Conservation (phyloP, 1,284 basidiomycete genomes). For the Prillingera fragicola region DNA sequence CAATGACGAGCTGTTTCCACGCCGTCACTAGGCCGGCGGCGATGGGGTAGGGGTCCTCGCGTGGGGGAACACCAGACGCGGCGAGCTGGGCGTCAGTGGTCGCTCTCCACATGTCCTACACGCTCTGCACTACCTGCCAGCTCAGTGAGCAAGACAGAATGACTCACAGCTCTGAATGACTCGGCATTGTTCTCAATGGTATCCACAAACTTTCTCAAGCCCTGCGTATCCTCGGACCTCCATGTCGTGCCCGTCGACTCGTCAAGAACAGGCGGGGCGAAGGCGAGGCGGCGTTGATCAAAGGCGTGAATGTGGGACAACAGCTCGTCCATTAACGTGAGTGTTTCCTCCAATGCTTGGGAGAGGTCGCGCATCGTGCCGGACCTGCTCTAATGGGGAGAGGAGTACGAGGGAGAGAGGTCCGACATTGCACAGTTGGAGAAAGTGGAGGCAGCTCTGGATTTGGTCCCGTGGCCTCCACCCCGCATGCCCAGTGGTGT, state of each 20-base stretch:
- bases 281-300: slow-evolving; percentile 4
- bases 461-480: too few relatives aligned
- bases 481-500: too few relatives aligned
- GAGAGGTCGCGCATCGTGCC: slow-evolving; percentile 11
- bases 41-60: slow-evolving; percentile 32
- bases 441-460: too few relatives aligned
- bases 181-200: slow-evolving; percentile 17
- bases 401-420: too few relatives aligned
- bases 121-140: not conserved
- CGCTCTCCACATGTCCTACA: not conserved
- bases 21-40: slow-evolving; percentile 47
- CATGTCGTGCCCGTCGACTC: slow-evolving; percentile 11
- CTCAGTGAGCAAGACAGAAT: not conserved
- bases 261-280: slow-evolving; percentile 15
- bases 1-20: slow-evolving; percentile 66
- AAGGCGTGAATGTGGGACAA: slow-evolving; percentile 8
- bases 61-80: slow-evolving; percentile 3
- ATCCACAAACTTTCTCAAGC: slow-evolving; percentile 25
- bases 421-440: too few relatives aligned
- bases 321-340: slow-evolving; percentile 1
- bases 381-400: too few relatives aligned
- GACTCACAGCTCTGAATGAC: slow-evolving; percentile 17
- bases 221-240: slow-evolving; percentile 26
- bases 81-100: slow-evolving; percentile 6
- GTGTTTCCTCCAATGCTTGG: slow-evolving; percentile 2